A percentile compares a stretch with the other conserved stretches of the same genome.
phyloP scores from a whole-genome alignment of 2,329 filamentous ascomycete species.

The Fusarium armeniacum region DNA sequence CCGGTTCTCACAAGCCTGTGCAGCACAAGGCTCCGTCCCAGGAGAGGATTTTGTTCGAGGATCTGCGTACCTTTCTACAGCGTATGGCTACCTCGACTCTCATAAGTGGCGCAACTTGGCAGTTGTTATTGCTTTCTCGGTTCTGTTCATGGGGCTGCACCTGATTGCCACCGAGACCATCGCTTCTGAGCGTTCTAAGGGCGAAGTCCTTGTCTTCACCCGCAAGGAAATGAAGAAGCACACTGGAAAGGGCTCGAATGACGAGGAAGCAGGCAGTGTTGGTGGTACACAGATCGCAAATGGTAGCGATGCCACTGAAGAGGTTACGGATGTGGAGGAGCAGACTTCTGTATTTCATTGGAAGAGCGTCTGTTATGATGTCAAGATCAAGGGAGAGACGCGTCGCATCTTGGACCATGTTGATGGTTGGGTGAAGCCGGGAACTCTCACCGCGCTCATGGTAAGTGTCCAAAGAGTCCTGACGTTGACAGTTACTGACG shows the following conservation, averaged over 20 bases:
- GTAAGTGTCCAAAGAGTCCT: constrained; percentile 57
- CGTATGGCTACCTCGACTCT: constrained; percentile 35
- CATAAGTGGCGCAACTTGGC: constrained; percentile 45
- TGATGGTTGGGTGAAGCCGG: constrained; percentile 80
- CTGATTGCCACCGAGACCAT: constrained; percentile 40
- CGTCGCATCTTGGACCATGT: constrained; percentile 77
- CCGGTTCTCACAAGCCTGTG: constrained; percentile 23
- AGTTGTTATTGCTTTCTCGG: constrained; percentile 40
- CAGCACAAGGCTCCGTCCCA: constrained; percentile 24
- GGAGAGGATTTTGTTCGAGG: constrained; percentile 40
- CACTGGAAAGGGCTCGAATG: constrained; percentile 64
- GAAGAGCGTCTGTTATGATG: constrained; percentile 79
- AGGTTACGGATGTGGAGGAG: constrained; percentile 37
- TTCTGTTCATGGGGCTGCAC: constrained; percentile 42
- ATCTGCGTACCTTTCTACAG: constrained; percentile 25
- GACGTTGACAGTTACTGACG: constrained; percentile 82
- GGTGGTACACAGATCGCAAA: constrained; percentile 61
- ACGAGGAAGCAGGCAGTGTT: constrained; percentile 22
- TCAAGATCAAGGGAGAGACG: constrained; percentile 74
- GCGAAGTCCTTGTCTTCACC: constrained; percentile 44
- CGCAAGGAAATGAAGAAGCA: constrained; percentile 43
- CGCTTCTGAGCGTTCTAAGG: constrained; percentile 43
- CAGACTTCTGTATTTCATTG: constrained; percentile 71
- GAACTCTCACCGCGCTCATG: constrained; percentile 80
- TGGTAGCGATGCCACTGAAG: constrained; percentile 63